These are phyloP conservation scores for Tillandsia fasciculata DNA, from an alignment of 176 grass and related monocot genomes.

Conservation along the genomic window DNA sequence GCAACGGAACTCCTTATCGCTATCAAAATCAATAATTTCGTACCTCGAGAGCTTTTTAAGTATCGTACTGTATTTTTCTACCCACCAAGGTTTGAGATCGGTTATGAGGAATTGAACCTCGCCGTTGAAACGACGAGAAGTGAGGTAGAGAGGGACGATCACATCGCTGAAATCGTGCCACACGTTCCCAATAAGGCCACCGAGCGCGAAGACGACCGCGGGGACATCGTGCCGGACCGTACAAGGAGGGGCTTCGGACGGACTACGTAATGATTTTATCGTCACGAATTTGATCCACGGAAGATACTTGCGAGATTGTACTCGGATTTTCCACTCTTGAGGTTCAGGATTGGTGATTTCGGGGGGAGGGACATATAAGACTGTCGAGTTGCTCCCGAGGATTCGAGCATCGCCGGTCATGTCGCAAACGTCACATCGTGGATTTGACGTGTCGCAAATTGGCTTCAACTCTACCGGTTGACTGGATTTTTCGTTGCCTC, in stretches of 20 bases:
- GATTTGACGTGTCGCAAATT: background rate
- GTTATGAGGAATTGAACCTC: background rate
- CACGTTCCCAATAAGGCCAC: background rate
- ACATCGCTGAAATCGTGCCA: slow-evolving; percentile 2
- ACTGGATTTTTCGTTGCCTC: background rate
- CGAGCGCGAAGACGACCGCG: background rate
- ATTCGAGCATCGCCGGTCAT: background rate
- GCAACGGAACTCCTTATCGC: slow-evolving; percentile 39
- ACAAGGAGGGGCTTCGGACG: background rate
- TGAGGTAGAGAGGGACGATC: background rate
- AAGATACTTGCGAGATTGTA: background rate
- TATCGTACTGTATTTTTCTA: background rate
- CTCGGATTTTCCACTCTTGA: background rate
- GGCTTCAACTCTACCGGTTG: background rate
- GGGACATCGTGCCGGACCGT: background rate
- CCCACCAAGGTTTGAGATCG: background rate
- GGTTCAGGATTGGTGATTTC: background rate
- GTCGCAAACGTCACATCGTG: background rate
- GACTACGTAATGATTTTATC: background rate
- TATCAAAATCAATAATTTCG: slow-evolving; percentile 12
- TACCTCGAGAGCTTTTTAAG: slow-evolving; percentile 23
- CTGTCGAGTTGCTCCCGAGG: background rate
- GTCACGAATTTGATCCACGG: background rate
- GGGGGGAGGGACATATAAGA: background rate
- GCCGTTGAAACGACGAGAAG: background rate